These are phyloP conservation scores for Fistulifera solaris DNA, from an alignment of 108 stramenopile species.

Conservation along the genomic window DNA sequence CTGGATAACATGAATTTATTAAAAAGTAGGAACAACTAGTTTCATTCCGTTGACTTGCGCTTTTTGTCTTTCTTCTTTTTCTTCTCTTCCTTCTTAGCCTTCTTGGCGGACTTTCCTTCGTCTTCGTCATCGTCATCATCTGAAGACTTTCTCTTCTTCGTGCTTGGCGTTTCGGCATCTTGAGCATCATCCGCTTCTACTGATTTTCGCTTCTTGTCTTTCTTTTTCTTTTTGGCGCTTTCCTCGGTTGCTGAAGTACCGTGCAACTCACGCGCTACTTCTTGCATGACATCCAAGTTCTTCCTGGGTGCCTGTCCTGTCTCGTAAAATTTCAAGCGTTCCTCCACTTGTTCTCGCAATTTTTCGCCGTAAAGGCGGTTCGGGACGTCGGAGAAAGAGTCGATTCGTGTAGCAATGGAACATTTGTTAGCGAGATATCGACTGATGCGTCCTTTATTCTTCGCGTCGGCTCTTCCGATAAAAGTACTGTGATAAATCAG, in stretches of 20 bases:
- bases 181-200: conserved; percentile 16
- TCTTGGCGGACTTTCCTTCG: conserved; percentile 23
- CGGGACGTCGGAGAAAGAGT: conserved; percentile 94
- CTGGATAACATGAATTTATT: no score
- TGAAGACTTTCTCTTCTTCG: conserved; percentile 29
- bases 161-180: conserved; percentile 25
- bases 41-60: conserved; percentile 20
- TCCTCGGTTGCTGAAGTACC: no score
- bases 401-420: conserved; percentile 97
- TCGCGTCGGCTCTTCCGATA: conserved; percentile 97
- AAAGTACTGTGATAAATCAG: conserved; percentile 99
- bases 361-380: conserved; percentile 91
- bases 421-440: conserved; percentile 99
- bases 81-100: conserved; percentile 27
- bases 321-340: conserved; percentile 97
- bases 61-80: conserved; percentile 45
- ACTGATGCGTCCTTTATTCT: conserved; percentile 99
- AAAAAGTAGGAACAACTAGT: neutral
- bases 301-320: conserved; percentile 95
- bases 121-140: conserved; percentile 25
- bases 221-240: conserved; percentile 20
- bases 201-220: conserved; percentile 7
- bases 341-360: conserved; percentile 98
- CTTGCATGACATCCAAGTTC: conserved; percentile 97
- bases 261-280: conserved; percentile 76